phyloP scores from a whole-genome alignment of 176 grass and related monocot species.

The Hordeum vulgare region DNA sequence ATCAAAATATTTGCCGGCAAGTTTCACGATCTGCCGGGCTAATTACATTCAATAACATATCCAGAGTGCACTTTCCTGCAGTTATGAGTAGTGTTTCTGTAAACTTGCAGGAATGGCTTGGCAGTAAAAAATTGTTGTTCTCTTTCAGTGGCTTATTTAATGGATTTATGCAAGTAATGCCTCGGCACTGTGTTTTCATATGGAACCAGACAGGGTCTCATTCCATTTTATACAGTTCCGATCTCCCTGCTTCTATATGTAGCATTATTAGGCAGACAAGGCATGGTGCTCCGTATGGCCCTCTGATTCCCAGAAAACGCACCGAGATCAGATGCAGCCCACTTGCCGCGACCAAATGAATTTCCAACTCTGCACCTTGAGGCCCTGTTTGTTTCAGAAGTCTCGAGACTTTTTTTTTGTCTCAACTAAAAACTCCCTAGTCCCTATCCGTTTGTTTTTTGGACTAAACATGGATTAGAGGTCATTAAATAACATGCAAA shows the following conservation, averaged over 20 bases:
- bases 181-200: too few relatives aligned
- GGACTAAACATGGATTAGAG: too few relatives aligned
- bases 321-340: slow-evolving; percentile 20
- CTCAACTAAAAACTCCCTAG: too few relatives aligned
- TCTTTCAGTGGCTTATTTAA: not conserved
- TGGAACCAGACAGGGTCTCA: not conserved
- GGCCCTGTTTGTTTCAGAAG: too few relatives aligned
- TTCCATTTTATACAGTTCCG: not conserved
- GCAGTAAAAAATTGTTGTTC: not conserved
- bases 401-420: too few relatives aligned
- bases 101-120: not conserved
- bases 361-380: slow-evolving; percentile 29
- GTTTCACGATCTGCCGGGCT: not conserved
- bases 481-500: too few relatives aligned
- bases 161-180: not conserved
- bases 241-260: slow-evolving; percentile 5
- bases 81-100: not conserved
- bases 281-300: slow-evolving; percentile 31
- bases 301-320: slow-evolving; percentile 22
- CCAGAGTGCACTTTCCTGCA: not conserved
- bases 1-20: not conserved
- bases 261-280: slow-evolving; percentile 35
- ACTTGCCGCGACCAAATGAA: slow-evolving; percentile 32
- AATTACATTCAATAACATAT: slow-evolving; percentile 7
- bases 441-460: too few relatives aligned